Percentiles rank a stretch among this genome's conserved stretches.
phyloP scores from a whole-genome alignment of 2,329 filamentous ascomycete genomes.

The Fusarium sp. region DNA sequence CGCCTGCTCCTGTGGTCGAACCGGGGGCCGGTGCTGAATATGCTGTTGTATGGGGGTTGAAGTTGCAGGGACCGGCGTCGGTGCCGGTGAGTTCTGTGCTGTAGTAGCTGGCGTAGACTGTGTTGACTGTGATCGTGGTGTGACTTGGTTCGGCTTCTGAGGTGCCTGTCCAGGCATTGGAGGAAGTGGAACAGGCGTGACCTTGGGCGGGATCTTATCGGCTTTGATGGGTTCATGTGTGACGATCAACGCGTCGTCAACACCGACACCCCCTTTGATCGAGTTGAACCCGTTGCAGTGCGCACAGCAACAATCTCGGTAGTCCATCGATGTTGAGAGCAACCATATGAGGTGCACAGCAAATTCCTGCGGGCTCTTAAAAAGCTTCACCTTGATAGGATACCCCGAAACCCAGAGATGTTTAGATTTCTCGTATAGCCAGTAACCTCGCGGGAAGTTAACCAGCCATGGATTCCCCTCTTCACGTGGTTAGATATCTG shows the following conservation, averaged over 20 bases:
- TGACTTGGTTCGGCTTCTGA: conserved; percentile 44
- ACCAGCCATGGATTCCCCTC: conserved; percentile 57
- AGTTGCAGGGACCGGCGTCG: conserved; percentile 16
- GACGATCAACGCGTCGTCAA: conserved; percentile 43
- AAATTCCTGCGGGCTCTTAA: conserved; percentile 63
- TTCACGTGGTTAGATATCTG: conserved; percentile 35
- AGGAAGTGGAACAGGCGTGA: conserved; percentile 51
- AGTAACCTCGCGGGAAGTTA: conserved; percentile 56
- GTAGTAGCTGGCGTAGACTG: conserved; percentile 28
- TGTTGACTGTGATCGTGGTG: conserved; percentile 44
- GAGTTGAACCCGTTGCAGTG: conserved; percentile 53
- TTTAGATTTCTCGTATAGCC: conserved; percentile 58
- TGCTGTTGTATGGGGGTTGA: conserved; percentile 18
- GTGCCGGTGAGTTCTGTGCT: conserved; percentile 31
- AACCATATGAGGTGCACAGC: conserved; percentile 63
- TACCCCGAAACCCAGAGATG: conserved; percentile 61
- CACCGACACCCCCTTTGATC: conserved; percentile 32
- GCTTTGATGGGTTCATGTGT: conserved; percentile 33
- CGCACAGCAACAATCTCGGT: conserved; percentile 61
- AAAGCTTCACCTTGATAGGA: conserved; percentile 58
- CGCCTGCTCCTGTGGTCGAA: conserved; percentile 16
- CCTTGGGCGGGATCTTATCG: conserved; percentile 43
- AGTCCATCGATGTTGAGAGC: conserved; percentile 56
- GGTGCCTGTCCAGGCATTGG: conserved; percentile 46
- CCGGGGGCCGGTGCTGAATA: conserved; percentile 15